A percentile compares a stretch with the other conserved stretches of the same genome.
Conservation (phyloP, 495 filamentous ascomycete species). For the Trichoderma virens region DNA sequence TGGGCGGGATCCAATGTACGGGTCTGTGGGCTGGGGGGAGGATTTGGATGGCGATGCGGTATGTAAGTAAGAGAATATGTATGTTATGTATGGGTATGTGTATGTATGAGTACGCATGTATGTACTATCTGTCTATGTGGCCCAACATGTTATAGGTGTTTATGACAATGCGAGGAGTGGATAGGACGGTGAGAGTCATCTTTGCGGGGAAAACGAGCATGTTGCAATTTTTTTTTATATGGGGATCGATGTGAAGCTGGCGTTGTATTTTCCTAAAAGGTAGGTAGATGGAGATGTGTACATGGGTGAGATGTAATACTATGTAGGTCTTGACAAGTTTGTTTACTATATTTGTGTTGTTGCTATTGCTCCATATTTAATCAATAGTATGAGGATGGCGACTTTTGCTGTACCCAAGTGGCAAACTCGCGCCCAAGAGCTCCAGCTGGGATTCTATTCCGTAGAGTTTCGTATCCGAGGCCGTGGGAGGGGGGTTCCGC, state of each 20-base stretch:
- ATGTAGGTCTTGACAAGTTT: too few species aligned
- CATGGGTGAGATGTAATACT: too few species aligned
- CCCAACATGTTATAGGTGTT: background rate
- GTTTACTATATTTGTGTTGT: too few species aligned
- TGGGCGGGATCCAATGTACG: background rate
- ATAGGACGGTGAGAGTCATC: background rate
- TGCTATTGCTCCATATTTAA: too few species aligned
- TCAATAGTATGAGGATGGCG: too few species aligned
- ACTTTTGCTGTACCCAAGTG: too few species aligned
- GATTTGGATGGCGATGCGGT: background rate
- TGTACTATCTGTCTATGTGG: background rate
- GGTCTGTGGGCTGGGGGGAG: too few species aligned
- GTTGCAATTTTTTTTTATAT: background rate
- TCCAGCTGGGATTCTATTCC: too few species aligned
- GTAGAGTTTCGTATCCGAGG: too few species aligned
- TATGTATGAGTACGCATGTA: background rate
- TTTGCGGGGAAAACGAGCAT: background rate
- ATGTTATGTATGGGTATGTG: background rate
- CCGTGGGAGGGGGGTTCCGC: too few species aligned
- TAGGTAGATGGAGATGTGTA: background rate
- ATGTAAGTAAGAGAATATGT: background rate
- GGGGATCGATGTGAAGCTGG: background rate
- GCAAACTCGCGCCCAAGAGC: too few species aligned
- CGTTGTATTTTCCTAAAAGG: background rate
- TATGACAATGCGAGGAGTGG: background rate